Conservation (phyloP, 129 eudicot genomes). For the Erigeron canadensis region DNA sequence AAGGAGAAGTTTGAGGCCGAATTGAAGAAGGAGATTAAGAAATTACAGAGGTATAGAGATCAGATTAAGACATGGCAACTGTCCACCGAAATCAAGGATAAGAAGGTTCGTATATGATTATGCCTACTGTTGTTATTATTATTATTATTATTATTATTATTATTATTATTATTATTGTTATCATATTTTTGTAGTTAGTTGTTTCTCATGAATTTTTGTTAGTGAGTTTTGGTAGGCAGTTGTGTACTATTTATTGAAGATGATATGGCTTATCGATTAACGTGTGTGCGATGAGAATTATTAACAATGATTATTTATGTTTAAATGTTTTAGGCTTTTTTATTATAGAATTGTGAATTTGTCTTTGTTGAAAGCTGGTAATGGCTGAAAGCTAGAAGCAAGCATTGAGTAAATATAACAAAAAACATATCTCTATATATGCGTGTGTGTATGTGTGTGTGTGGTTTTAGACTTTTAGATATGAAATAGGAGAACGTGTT, state of each 20-base stretch:
- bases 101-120: slow-evolving; percentile 46
- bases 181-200: not conserved
- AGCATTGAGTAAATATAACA: too few species aligned
- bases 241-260: slow-evolving; percentile 2
- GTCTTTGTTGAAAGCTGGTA: not conserved
- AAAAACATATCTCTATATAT: too few species aligned
- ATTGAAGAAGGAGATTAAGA: slow-evolving; percentile 92
- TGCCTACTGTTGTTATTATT: not conserved
- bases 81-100: slow-evolving; percentile 81
- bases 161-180: not conserved
- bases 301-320: not conserved
- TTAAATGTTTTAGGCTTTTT: not conserved
- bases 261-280: not conserved
- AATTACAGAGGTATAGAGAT: slow-evolving; percentile 79
- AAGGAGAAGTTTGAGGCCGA: slow-evolving; percentile 88
- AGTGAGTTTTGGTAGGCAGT: not conserved
- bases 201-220: not conserved
- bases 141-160: not conserved
- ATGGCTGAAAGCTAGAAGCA: not conserved
- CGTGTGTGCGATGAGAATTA: too few species aligned
- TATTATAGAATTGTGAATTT: not conserved
- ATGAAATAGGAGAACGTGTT: not conserved
- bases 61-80: slow-evolving; percentile 91
- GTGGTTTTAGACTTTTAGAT: too few species aligned
- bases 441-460: too few species aligned